Conservation (phyloP, 2,329 filamentous ascomycete species). For the Rutstroemia sp. region DNA sequence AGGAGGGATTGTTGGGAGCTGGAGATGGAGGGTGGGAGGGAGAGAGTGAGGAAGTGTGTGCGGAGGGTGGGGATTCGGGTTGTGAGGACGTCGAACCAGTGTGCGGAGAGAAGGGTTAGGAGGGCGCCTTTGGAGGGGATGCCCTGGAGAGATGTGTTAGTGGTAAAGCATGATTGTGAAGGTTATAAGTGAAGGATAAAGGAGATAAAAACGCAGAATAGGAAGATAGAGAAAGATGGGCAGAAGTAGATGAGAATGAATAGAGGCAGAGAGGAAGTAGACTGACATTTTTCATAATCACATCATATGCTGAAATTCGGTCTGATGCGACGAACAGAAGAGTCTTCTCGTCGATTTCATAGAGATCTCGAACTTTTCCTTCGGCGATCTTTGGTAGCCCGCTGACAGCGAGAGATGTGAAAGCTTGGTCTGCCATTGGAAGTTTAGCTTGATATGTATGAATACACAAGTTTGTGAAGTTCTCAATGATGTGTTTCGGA, state of each 20-base stretch:
- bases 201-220: neutral
- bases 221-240: conserved; percentile 19
- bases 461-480: neutral
- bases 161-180: conserved; percentile 18
- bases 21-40: conserved; percentile 44
- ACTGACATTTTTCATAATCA: conserved; percentile 72
- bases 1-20: conserved; percentile 35
- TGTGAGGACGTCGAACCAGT: conserved; percentile 60
- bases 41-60: conserved; percentile 55
- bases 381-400: conserved; percentile 7
- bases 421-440: conserved; percentile 2
- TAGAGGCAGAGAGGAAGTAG: conserved; percentile 33
- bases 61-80: conserved; percentile 47
- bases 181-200: conserved; percentile 31
- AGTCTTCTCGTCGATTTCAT: conserved; percentile 59
- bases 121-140: conserved; percentile 61
- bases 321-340: conserved; percentile 82
- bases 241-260: neutral
- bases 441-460: neutral
- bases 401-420: neutral
- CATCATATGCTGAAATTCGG: conserved; percentile 93
- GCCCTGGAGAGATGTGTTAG: conserved; percentile 38
- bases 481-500: neutral
- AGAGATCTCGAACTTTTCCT: conserved; percentile 76
- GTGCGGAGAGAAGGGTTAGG: conserved; percentile 57